phyloP scores from a whole-genome alignment of 805 yeast genomes.

The Saccharomycopsis javanensis region DNA sequence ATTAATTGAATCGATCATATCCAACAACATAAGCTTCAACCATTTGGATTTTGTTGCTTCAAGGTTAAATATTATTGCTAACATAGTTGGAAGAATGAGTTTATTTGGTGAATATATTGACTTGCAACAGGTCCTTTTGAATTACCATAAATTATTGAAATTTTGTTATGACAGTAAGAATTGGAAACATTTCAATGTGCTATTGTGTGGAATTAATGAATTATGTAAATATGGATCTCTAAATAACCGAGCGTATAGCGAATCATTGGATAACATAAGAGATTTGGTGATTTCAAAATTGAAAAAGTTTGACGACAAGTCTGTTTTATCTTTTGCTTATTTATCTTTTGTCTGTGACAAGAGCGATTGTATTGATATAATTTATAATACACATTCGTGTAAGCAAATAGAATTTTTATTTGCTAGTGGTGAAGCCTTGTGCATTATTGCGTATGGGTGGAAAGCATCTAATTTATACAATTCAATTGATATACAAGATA shows the following conservation, averaged over 20 bases:
- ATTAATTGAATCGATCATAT: neutral
- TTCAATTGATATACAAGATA: constrained; percentile 39
- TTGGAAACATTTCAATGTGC: constrained; percentile 14
- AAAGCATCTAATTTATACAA: constrained; percentile 44
- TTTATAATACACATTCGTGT: constrained; percentile 51
- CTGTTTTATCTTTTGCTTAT: constrained; percentile 47
- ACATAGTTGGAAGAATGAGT: constrained; percentile 6
- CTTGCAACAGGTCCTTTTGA: neutral
- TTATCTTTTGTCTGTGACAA: constrained; percentile 35
- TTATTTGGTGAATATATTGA: neutral
- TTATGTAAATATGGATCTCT: constrained; percentile 27
- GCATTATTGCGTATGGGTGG: constrained; percentile 71
- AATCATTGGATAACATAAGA: constrained; percentile 22
- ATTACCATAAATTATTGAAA: neutral
- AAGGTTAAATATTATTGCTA: constrained; percentile 5
- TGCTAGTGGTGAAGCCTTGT: constrained; percentile 75
- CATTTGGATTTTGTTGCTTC: constrained; percentile 12
- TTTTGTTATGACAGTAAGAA: constrained; percentile 6
- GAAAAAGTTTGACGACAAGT: constrained; percentile 48
- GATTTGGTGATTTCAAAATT: constrained; percentile 31
- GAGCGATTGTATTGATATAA: constrained; percentile 16
- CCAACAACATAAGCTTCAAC: neutral
- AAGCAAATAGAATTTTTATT: constrained; percentile 72
- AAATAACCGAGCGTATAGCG: constrained; percentile 6
- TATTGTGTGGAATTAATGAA: constrained; percentile 11